Percentiles rank a stretch among this genome's conserved stretches.
Evolutionary conservation across 1,284 basidiomycete genomes (phyloP).

Genomic region (Tilletia walkeri): DNA sequence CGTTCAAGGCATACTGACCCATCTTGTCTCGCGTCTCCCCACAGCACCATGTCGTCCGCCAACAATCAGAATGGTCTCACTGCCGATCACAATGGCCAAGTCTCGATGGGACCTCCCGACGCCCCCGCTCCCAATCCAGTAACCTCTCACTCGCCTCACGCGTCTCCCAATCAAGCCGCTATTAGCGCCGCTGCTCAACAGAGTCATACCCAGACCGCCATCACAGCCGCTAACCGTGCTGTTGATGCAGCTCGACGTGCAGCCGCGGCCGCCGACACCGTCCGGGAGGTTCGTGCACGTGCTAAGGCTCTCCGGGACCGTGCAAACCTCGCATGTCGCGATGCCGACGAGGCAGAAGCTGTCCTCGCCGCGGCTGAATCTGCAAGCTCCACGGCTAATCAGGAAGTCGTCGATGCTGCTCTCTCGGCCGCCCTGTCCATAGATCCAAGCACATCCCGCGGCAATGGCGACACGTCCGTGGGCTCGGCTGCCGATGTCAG

Average conservation of each 20-base stretch:
- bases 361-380: not conserved
- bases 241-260: constrained; percentile 9
- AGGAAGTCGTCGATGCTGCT: constrained; percentile 12
- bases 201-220: not conserved
- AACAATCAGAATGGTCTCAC: not conserved
- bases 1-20: no score
- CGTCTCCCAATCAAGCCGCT: not conserved
- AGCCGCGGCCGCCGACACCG: constrained; percentile 1
- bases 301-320: constrained; percentile 10
- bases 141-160: not conserved
- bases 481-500: constrained; percentile 8
- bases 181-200: not conserved
- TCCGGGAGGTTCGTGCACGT: constrained; percentile 7
- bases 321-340: constrained; percentile 1
- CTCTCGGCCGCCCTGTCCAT: constrained; percentile 11
- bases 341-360: constrained; percentile 10
- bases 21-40: no score
- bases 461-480: not conserved
- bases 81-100: not conserved
- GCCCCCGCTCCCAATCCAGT: constrained; percentile 1
- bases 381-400: constrained; percentile 5
- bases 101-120: not conserved
- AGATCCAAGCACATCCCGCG: not conserved
- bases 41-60: not conserved
- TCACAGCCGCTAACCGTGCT: constrained; percentile 9